Percentiles rank a stretch among this genome's conserved stretches.
Conservation (phyloP, 768 basidiomycete species). For the Hemileccinum rubropunctum region DNA sequence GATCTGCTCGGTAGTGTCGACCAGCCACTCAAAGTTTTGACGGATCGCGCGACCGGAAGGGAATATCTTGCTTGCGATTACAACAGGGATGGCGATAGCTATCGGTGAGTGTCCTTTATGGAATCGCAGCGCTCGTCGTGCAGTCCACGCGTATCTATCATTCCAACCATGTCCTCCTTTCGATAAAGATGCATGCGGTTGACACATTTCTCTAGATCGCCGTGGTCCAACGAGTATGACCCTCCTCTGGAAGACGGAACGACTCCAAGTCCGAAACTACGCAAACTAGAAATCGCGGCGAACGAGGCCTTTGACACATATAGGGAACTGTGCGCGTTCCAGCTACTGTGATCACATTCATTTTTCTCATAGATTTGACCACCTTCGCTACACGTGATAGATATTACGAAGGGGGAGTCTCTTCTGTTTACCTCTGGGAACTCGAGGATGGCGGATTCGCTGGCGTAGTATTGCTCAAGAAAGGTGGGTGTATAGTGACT, state of each 20-base stretch:
- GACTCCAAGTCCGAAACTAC: conserved; percentile 75
- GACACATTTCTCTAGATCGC: conserved; percentile 60
- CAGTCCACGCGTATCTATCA: not conserved
- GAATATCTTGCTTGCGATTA: conserved; percentile 96
- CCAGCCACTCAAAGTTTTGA: conserved; percentile 82
- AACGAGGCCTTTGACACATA: conserved; percentile 98
- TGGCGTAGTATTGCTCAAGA: conserved; percentile 94
- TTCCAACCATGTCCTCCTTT: not conserved
- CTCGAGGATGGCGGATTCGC: conserved; percentile 95
- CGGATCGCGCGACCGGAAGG: conserved; percentile 75
- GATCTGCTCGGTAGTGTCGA: conserved; percentile 94
- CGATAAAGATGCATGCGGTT: conserved; percentile 2
- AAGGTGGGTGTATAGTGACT: conserved; percentile 50
- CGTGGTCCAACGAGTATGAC: conserved; percentile 97
- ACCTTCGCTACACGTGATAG: conserved; percentile 33
- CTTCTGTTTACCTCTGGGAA: conserved; percentile 98
- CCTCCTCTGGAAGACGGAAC: conserved; percentile 90
- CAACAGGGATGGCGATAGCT: conserved; percentile 89
- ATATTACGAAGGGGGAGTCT: conserved; percentile 98
- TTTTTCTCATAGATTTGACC: not conserved
- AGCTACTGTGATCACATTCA: not conserved
- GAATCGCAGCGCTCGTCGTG: not conserved
- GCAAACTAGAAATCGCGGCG: conserved; percentile 88
- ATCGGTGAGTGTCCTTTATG: conserved; percentile 45
- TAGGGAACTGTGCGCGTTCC: conserved; percentile 73